Evolutionary conservation across 352 stramenopile genomes (phyloP).

Genomic region (Pythium apleroticum): DNA sequence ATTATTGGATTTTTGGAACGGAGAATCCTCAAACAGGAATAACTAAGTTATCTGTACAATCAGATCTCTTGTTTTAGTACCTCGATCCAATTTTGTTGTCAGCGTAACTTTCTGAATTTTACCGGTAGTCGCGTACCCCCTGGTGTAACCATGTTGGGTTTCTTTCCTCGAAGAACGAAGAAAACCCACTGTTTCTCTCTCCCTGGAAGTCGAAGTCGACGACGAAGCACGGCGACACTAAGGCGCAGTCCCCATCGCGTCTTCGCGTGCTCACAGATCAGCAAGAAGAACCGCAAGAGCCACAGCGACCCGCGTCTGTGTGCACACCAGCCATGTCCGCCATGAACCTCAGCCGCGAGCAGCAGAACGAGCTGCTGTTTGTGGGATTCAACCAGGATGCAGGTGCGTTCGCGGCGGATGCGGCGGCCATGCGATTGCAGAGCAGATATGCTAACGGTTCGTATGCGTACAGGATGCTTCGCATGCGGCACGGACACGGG

Average conservation of each 20-base stretch:
- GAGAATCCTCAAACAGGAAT: too few relatives aligned
- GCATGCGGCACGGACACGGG: constrained; percentile 94
- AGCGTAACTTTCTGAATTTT: too few relatives aligned
- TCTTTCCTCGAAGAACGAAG: constrained; percentile 23
- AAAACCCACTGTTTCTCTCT: constrained; percentile 19
- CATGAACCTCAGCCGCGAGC: constrained; percentile 87
- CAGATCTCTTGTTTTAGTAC: too few relatives aligned
- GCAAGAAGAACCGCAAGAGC: neutral
- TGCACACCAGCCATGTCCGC: constrained; percentile 24
- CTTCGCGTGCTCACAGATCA: neutral
- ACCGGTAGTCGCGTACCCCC: too few relatives aligned
- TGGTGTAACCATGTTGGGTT: constrained; percentile 21
- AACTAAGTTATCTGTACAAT: too few relatives aligned
- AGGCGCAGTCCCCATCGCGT: neutral
- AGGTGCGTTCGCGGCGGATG: constrained; percentile 65
- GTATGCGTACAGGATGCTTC: constrained; percentile 78
- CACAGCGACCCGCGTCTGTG: neutral
- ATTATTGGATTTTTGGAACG: too few relatives aligned
- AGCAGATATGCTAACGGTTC: neutral
- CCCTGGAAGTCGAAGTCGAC: constrained; percentile 1
- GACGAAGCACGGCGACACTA: neutral
- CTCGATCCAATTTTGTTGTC: too few relatives aligned
- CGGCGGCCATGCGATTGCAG: too few relatives aligned
- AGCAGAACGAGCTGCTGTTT: constrained; percentile 93
- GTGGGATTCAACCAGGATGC: constrained; percentile 95